phyloP scores from a whole-genome alignment of 1,284 basidiomycete species.

The Cutaneotrichosporon cutaneum region DNA sequence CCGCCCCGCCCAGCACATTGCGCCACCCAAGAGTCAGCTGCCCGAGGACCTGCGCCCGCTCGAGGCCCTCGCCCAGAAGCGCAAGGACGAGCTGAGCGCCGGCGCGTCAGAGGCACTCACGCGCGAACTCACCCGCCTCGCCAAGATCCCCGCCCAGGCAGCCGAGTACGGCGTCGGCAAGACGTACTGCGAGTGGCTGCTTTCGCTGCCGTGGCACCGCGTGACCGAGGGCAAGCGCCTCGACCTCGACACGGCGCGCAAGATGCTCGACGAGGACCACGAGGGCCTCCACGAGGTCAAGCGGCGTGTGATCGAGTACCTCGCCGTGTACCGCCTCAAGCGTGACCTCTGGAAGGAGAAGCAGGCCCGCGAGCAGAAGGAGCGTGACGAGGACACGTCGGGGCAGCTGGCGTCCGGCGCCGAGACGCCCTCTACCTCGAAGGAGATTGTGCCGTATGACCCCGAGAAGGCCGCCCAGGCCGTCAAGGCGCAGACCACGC shows the following conservation, averaged over 20 bases:
- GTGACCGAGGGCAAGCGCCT: constrained; percentile 37
- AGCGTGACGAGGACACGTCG: constrained; percentile 1
- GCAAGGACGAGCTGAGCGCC: constrained; percentile 31
- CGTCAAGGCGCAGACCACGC: background rate
- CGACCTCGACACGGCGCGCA: constrained; percentile 37
- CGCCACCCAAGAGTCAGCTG: constrained; percentile 19
- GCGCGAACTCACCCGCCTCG: constrained; percentile 38
- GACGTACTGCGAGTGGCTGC: constrained; percentile 48
- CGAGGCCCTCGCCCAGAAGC: constrained; percentile 23
- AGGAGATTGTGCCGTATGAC: constrained; percentile 15
- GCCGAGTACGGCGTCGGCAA: constrained; percentile 47
- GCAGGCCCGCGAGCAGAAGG: constrained; percentile 16
- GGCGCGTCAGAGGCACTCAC: constrained; percentile 32
- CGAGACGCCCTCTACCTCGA: constrained; percentile 4
- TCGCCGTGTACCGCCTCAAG: constrained; percentile 49
- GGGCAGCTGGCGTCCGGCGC: constrained; percentile 5
- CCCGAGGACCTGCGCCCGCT: constrained; percentile 45
- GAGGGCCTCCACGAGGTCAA: constrained; percentile 50
- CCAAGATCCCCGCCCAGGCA: constrained; percentile 44
- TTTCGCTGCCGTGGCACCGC: constrained; percentile 45
- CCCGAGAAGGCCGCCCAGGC: background rate
- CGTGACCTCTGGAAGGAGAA: constrained; percentile 41
- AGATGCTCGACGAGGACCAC: constrained; percentile 44
- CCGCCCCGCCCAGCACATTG: constrained; percentile 3
- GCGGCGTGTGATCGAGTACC: constrained; percentile 47